phyloP scores from a whole-genome alignment of 2,329 filamentous ascomycete genomes.

The Cladophialophora psammophila region DNA sequence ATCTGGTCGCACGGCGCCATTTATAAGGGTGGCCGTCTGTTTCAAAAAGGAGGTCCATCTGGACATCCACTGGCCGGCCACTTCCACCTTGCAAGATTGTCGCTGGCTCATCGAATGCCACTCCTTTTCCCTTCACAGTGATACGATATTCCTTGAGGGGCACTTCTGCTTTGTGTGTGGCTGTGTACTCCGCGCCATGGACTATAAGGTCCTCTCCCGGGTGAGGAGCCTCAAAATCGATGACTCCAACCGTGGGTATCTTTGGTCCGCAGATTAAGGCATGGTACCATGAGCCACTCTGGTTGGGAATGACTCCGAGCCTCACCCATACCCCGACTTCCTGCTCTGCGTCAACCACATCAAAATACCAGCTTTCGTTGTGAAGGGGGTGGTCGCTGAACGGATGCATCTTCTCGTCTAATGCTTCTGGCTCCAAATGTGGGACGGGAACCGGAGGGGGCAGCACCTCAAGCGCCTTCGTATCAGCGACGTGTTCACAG shows the following conservation, averaged over 20 bases:
- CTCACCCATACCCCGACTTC: constrained; percentile 6
- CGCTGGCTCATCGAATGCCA: not conserved
- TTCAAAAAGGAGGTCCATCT: constrained; percentile 5
- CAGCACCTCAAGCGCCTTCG: constrained; percentile 6
- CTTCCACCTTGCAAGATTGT: not conserved
- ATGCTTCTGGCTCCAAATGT: not conserved
- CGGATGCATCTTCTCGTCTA: constrained; percentile 1
- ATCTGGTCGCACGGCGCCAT: constrained; percentile 1
- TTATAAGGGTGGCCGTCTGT: constrained; percentile 6
- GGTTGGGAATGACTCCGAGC: constrained; percentile 13
- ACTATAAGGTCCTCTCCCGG: not conserved
- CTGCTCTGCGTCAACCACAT: not conserved
- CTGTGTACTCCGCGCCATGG: not conserved
- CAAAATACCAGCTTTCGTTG: constrained; percentile 18
- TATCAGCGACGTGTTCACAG: not conserved
- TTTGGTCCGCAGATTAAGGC: constrained; percentile 1
- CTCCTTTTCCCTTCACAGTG: not conserved
- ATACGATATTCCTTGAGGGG: not conserved
- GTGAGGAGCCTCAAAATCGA: constrained; percentile 3
- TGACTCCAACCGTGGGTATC: constrained; percentile 3
- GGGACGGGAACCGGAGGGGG: not conserved
- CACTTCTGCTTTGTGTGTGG: not conserved
- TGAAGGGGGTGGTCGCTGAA: not conserved
- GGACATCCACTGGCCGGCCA: not conserved
- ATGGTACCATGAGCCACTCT: constrained; percentile 3